Base-by-base conservation (phyloP, 345 rosid genomes). In the Turritis glabra region DNA sequence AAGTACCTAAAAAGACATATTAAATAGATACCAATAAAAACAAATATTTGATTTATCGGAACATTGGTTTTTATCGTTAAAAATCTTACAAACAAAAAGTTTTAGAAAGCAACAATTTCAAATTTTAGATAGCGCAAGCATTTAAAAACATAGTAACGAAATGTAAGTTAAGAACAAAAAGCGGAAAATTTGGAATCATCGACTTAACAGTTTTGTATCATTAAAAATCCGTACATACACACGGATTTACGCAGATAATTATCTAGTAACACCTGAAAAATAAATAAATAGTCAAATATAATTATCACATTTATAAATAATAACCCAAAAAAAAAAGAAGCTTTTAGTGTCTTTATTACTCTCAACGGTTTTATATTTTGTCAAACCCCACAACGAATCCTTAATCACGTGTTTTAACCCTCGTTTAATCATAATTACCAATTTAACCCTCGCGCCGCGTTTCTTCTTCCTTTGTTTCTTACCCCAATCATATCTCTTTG, bases 371-470 rank as follows among this genome's bases (percentile, higher is more conserved):
- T n/a, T n/a, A 11, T 19, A 9, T 8, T 26, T 64, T 17, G 40
- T 15, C 33, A 58, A 58, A 41, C 47, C 47, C 18, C 8, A 30
- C 10, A 18, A 58, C 5, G 12, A 18, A 46, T 18, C 3, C 14
- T 61, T 61, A 61, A 61, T 17, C 56, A 46, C 71, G 47, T 51
- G 59, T 51, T 22, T 5, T n/a, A n/a, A 10, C 22, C 48, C 7
- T 46, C 15, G 15, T 60, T 35, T 17, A 0, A 61, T 6, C 5
- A 35, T 4, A 67, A 59, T 75, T 7, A 75, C 79, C 7, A 67
- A 22, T 11, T 2, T 67, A 75, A 8, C 79, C 74, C 55, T 67
- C 7, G 26, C 47, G 38, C 41, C 35, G 44, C 52, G 52, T 29
- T 30, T 44, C 37, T 32, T 15, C 30, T 25, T 51, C 29, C 15